Evolutionary conservation across 2,329 filamentous ascomycete genomes (phyloP), one percentile per base, ranked within the genome.

Genomic region (Botrytis cinerea): DNA sequence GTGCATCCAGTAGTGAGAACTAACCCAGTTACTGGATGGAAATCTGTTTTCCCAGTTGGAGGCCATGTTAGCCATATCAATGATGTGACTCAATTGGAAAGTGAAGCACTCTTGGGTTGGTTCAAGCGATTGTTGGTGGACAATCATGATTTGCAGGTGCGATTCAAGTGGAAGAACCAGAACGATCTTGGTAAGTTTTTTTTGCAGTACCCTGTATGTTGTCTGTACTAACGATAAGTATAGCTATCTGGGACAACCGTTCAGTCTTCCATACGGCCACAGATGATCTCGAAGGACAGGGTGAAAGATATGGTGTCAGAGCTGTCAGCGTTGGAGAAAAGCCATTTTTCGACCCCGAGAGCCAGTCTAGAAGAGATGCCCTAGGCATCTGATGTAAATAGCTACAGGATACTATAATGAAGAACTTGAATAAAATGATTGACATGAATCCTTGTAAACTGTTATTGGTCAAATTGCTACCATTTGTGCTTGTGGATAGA

Each of bases 21-120:
- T 16, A 89, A 89, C 78, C 87, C 87, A 0, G 86, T 89, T 0
- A 89, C 87, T 0, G 87, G 87, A 2, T 89, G 87, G 87, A 88
- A 87, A 79, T 84, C 82, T 51, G 78, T 88, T 48, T 88, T 88
- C 75, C 85, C 86, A 4, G 82, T 87, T 4, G 86, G 86, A 22
- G 83, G 83, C 20, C 86, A 88, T 77, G 83, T 86, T 1, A 79
- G 82, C 48, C 82, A 84, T 74, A 86, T 89, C 80, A 86, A 88
- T 75, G 86, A 83, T 1, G 79, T 89, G 9, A 84, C 82, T 0
- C 81, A 84, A 6, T 82, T 83, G 2, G 87, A 89, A 81, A 86
- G 84, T 74, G 80, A 83, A 70, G 79, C 83, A 68, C 80, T 89
- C 35, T 80, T 89, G 8, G 79, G 84, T n/a, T 87, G 86, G 85